Conservation (phyloP, 352 stramenopile species). For the Phytophthora hibernalis region DNA sequence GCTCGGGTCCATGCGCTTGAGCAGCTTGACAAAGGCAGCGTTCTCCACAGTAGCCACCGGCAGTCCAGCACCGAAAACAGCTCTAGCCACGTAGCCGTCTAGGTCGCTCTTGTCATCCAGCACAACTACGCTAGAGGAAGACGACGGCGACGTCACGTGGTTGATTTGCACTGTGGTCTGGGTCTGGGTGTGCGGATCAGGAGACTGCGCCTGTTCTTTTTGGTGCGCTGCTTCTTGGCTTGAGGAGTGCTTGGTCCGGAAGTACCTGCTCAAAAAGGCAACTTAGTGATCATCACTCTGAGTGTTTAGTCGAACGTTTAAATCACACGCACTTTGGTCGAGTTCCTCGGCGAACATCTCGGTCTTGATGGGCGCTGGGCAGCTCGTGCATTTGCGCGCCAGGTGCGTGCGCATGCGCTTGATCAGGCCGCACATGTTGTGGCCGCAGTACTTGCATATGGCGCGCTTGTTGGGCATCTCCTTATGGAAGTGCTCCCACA, state of each 20-base stretch:
- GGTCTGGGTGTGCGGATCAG: neutral
- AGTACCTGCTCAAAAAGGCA: constrained; percentile 6
- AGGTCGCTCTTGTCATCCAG: constrained; percentile 63
- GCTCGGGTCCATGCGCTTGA: constrained; percentile 61
- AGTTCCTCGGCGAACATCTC: constrained; percentile 56
- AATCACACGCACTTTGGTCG: constrained; percentile 17
- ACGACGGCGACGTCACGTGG: constrained; percentile 22
- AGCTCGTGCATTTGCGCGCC: constrained; percentile 62
- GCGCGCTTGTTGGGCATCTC: constrained; percentile 67
- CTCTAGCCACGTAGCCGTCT: constrained; percentile 64
- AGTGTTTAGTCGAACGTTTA: constrained; percentile 13
- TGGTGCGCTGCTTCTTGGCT: constrained; percentile 23
- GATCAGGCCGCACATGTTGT: constrained; percentile 79
- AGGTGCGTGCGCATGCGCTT: constrained; percentile 73
- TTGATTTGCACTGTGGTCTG: constrained; percentile 38
- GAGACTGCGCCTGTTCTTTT: neutral
- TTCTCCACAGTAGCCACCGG: constrained; percentile 67
- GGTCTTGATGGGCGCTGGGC: constrained; percentile 50
- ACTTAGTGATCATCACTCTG: constrained; percentile 32
- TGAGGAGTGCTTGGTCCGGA: neutral
- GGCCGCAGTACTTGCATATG: constrained; percentile 78
- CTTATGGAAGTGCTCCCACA: constrained; percentile 74
- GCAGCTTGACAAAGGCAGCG: constrained; percentile 63
- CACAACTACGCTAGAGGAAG: constrained; percentile 15
- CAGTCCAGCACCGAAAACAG: constrained; percentile 59